Evolutionary conservation across 192 early-diverging fungal genomes (phyloP).

Genomic region (Jimgerdemannia lactiflua): DNA sequence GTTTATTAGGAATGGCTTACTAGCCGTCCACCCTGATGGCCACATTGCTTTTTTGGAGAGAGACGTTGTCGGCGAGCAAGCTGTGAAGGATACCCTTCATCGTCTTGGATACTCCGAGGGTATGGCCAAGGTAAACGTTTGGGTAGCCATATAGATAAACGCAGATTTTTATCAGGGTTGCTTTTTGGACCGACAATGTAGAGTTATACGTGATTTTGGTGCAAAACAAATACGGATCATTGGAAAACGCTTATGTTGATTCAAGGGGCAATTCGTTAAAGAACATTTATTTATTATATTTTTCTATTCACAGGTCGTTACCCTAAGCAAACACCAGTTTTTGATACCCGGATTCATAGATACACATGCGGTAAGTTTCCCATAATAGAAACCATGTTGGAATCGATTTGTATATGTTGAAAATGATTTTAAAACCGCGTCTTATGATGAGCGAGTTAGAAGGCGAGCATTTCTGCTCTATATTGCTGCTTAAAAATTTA

Average conservation of each 20-base stretch:
- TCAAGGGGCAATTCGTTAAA: not conserved
- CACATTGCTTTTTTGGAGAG: constrained; percentile 62
- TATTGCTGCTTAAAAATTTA: too few relatives aligned
- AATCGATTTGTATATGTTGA: not conserved
- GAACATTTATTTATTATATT: not conserved
- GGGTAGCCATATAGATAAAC: not conserved
- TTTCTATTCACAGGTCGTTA: constrained; percentile 24
- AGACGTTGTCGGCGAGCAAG: constrained; percentile 37
- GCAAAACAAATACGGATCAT: not conserved
- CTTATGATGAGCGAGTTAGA: too few relatives aligned
- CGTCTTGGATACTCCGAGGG: constrained; percentile 12
- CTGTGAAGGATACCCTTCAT: constrained; percentile 18
- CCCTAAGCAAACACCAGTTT: constrained; percentile 60
- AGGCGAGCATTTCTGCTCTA: too few relatives aligned
- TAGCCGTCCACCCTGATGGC: constrained; percentile 63
- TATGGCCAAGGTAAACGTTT: constrained; percentile 28
- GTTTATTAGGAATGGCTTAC: constrained; percentile 56
- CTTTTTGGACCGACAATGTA: not conserved
- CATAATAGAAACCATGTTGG: not conserved
- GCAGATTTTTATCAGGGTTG: not conserved
- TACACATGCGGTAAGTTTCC: constrained; percentile 72
- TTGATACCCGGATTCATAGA: constrained; percentile 91
- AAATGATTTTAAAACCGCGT: not conserved
- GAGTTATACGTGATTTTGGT: not conserved
- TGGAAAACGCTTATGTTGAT: not conserved